Base-by-base conservation (phyloP, 352 stramenopile genomes). In the Phytophthora ohioensis region DNA sequence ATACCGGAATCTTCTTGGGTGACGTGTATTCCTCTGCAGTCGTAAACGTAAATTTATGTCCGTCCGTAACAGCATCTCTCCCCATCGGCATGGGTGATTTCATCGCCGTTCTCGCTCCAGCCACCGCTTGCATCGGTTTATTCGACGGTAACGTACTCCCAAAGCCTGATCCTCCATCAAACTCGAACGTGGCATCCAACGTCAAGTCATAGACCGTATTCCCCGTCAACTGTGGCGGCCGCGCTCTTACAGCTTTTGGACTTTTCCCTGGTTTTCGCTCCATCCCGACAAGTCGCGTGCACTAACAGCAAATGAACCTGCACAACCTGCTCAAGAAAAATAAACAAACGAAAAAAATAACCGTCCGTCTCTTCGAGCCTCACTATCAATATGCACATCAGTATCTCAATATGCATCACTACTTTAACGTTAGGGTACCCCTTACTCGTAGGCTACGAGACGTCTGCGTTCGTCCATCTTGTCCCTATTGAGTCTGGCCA, bases 1-100 rank as follows among this genome's bases (percentile, higher is more conserved):
- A 91, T 41, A 91, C 73, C 0, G 86, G 86, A 21, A 93, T 82
- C 57, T 92, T 93, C 84, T 91, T 93, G 0, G 86, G 86, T 10
- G 86, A 90, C 42, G 79, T 88, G 71, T 92, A 93, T 59, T 90
- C 84, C 1, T 77, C 76, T 3, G 82, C 72, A 30, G 75, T 88
- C 34, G 82, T 93, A 49, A 93, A 93, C 38, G 84, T 88, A 58
- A 93, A 93, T 55, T 84, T 85, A 51, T 88, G 80, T 12, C 73
- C 69, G 6, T 21, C 52, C 9, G 52, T 32, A 15, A 34, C 31
- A 15, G 42, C n/a, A 31, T 71, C 55, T 21, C 30, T 57, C 2
- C 11, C 42, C 1, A 57, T 34, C 11, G 56, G n/a, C 30, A 73
- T 32, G 2, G 73, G 69, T 8, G 66, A 81, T 35, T 71, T 64